phyloP scores from a whole-genome alignment of 225 moss, liverwort and hornwort species.

The Straminergon stramineum region DNA sequence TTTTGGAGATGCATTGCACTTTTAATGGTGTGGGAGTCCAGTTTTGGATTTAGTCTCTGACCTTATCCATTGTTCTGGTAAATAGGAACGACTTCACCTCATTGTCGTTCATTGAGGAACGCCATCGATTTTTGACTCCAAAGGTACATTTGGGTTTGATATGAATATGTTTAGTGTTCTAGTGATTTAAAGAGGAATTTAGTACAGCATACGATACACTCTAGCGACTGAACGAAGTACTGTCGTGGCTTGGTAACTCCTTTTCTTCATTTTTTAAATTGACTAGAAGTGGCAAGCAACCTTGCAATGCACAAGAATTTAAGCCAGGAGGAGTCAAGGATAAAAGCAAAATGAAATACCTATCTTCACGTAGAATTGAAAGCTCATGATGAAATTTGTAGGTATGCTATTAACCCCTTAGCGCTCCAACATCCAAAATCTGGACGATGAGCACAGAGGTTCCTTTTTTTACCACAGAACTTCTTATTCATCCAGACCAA shows the following conservation, averaged over 20 bases:
- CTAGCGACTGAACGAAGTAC: background rate
- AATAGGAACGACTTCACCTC: slow-evolving; percentile 16
- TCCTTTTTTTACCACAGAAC: too few species aligned
- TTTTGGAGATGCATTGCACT: background rate
- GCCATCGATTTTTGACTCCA: slow-evolving; percentile 28
- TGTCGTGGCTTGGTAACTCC: background rate
- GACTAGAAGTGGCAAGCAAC: background rate
- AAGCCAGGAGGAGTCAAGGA: background rate
- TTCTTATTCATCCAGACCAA: too few species aligned
- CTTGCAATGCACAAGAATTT: background rate
- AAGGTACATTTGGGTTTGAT: slow-evolving; percentile 5
- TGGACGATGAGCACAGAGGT: too few species aligned
- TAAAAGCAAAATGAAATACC: background rate
- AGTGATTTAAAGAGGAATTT: background rate
- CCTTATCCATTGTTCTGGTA: background rate
- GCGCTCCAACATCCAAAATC: too few species aligned
- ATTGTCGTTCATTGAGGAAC: slow-evolving; percentile 9
- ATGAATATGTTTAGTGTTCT: background rate
- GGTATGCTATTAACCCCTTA: background rate
- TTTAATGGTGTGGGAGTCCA: background rate
- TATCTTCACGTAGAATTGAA: background rate
- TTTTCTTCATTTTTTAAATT: background rate
- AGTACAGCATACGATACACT: background rate
- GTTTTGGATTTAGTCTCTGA: background rate
- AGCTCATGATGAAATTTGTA: background rate